Percentiles rank a stretch among this genome's conserved stretches.
Evolutionary conservation across 495 filamentous ascomycete genomes (phyloP).

Genomic region (Pyrenula massariospora): DNA sequence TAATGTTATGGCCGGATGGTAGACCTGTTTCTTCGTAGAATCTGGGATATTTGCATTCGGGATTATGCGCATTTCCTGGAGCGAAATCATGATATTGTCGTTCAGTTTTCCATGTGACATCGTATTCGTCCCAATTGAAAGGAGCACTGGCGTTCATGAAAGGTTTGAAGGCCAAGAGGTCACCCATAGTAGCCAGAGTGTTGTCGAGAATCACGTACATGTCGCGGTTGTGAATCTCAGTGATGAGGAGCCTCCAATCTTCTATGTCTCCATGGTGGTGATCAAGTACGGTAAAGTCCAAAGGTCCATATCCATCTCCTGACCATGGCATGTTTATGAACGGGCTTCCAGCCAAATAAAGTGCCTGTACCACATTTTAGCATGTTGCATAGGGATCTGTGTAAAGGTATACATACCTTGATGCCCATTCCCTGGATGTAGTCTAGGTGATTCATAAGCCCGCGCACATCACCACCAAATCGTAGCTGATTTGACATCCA

Average conservation of each 20-base stretch:
- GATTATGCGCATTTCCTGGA: constrained; percentile 19
- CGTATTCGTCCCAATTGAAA: constrained; percentile 27
- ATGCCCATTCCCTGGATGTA: constrained; percentile 30
- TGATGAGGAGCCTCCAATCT: constrained; percentile 20
- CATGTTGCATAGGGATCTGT: neutral
- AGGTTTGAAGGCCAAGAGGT: constrained; percentile 35
- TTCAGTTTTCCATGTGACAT: constrained; percentile 28
- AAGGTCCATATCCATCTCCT: constrained; percentile 25
- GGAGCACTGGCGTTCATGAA: constrained; percentile 30
- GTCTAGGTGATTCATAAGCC: constrained; percentile 23
- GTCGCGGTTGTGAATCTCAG: constrained; percentile 21
- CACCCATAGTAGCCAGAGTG: constrained; percentile 28
- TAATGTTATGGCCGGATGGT: constrained; percentile 18
- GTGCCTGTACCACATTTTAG: constrained; percentile 12
- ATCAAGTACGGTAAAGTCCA: constrained; percentile 26
- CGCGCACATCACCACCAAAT: constrained; percentile 25
- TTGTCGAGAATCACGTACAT: constrained; percentile 32
- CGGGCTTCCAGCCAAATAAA: constrained; percentile 26
- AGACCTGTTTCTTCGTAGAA: constrained; percentile 30
- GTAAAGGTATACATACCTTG: constrained; percentile 11
- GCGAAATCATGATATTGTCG: constrained; percentile 28
- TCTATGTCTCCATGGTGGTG: constrained; percentile 24
- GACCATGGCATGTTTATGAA: constrained; percentile 31
- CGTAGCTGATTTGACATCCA: constrained; percentile 25
- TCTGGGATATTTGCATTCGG: constrained; percentile 21